Conservation (phyloP, 768 basidiomycete species). For the Mycena kentingensis region DNA sequence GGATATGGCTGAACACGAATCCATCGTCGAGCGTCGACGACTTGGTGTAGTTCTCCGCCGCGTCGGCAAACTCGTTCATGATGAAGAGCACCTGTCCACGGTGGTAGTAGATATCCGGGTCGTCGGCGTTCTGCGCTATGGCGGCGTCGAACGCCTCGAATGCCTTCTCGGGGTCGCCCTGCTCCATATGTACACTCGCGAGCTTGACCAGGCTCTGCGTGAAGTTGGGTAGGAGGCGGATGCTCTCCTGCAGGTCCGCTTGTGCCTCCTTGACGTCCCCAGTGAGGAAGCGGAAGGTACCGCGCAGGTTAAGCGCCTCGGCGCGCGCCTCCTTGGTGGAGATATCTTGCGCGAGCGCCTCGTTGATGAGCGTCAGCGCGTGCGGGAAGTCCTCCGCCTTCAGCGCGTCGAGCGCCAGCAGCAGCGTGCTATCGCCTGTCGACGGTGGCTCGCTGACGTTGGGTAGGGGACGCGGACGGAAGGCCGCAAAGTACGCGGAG, state of each 20-base stretch:
- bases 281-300: slow-evolving; percentile 96
- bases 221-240: slow-evolving; percentile 64
- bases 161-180: slow-evolving; percentile 75
- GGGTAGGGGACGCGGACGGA: slow-evolving; percentile 80
- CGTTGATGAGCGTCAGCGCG: slow-evolving; percentile 75
- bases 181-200: slow-evolving; percentile 96
- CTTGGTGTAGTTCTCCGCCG: slow-evolving; percentile 88
- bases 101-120: slow-evolving; percentile 98
- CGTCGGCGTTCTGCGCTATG: slow-evolving; percentile 74
- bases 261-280: slow-evolving; percentile 83
- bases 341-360: slow-evolving; percentile 85
- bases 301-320: slow-evolving; percentile 88
- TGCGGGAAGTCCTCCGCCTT: slow-evolving; percentile 84
- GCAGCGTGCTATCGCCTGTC: slow-evolving; percentile 81
- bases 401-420: slow-evolving; percentile 80
- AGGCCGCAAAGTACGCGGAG: slow-evolving; percentile 94
- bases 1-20: slow-evolving; percentile 97
- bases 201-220: slow-evolving; percentile 96
- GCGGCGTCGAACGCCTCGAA: slow-evolving; percentile 93
- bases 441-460: slow-evolving; percentile 71
- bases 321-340: slow-evolving; percentile 75
- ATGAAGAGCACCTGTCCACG: slow-evolving; percentile 98
- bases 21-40: slow-evolving; percentile 82
- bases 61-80: slow-evolving; percentile 83
- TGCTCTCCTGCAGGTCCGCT: slow-evolving; percentile 75